Percentiles rank a stretch among this genome's conserved stretches.
Evolutionary conservation across 2,329 filamentous ascomycete species (phyloP).

Genomic region (Diaporthe caulivora): DNA sequence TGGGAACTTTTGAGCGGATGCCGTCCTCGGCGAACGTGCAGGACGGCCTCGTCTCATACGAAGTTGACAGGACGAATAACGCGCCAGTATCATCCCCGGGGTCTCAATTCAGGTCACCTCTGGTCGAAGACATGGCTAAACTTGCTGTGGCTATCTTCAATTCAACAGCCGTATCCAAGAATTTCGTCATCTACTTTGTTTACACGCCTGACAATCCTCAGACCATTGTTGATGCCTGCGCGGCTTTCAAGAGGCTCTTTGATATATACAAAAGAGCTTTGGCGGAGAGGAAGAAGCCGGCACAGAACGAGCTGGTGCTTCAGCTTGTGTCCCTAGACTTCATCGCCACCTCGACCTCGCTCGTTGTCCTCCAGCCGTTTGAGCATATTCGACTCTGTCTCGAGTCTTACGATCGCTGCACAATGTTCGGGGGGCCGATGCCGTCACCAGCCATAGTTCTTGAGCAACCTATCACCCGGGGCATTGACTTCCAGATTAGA

Average conservation of each 20-base stretch:
- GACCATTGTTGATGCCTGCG: slow-evolving; percentile 77
- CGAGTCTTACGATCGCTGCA: slow-evolving; percentile 83
- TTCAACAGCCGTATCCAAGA: slow-evolving; percentile 61
- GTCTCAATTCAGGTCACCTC: slow-evolving; percentile 58
- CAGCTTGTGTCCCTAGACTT: slow-evolving; percentile 79
- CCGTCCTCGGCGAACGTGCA: slow-evolving; percentile 53
- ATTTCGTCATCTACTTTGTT: slow-evolving; percentile 82
- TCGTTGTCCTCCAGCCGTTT: slow-evolving; percentile 72
- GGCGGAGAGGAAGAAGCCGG: slow-evolving; percentile 60
- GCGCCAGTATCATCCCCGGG: slow-evolving; percentile 55
- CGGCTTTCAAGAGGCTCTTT: slow-evolving; percentile 79
- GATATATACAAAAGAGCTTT: slow-evolving; percentile 69
- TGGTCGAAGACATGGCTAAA: slow-evolving; percentile 62
- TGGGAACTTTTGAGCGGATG: slow-evolving; percentile 74
- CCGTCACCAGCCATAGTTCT: slow-evolving; percentile 80
- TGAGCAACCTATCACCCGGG: slow-evolving; percentile 76
- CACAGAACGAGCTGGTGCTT: slow-evolving; percentile 76
- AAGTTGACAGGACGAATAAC: slow-evolving; percentile 59
- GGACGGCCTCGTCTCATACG: slow-evolving; percentile 63
- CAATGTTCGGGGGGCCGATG: slow-evolving; percentile 65
- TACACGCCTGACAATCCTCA: slow-evolving; percentile 74
- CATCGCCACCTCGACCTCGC: slow-evolving; percentile 72
- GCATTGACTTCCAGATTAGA: slow-evolving; percentile 80
- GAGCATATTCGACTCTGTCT: slow-evolving; percentile 75
- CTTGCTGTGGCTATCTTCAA: slow-evolving; percentile 61